phyloP scores from a whole-genome alignment of 208 protist genomes.

The Wallacemonas collosoma region DNA sequence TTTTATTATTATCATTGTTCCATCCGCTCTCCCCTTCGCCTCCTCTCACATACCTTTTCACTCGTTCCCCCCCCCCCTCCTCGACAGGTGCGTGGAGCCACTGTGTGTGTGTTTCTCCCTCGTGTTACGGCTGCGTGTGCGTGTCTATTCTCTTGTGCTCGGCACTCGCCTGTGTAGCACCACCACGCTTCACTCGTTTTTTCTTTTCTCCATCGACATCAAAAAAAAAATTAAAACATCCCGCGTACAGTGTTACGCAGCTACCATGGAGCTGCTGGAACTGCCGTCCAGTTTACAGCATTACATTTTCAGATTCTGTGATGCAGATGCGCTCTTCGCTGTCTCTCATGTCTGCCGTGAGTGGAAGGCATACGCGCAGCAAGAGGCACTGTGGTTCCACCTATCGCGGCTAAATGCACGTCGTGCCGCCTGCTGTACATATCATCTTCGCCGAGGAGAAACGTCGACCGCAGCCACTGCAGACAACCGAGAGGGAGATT shows the following conservation, averaged over 20 bases:
- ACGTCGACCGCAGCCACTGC: neutral
- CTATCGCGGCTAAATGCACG: constrained; percentile 20
- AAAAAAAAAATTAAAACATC: neutral
- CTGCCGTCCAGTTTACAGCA: constrained; percentile 23
- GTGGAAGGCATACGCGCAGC: constrained; percentile 18
- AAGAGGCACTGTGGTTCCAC: constrained; percentile 22
- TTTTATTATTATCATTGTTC: no score
- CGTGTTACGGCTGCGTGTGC: no score
- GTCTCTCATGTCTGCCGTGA: constrained; percentile 21
- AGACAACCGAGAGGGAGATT: constrained; percentile 8
- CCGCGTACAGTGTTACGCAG: neutral
- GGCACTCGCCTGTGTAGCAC: neutral
- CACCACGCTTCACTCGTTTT: constrained; percentile 11
- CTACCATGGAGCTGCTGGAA: constrained; percentile 5
- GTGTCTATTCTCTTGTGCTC: no score
- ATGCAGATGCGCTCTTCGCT: constrained; percentile 32
- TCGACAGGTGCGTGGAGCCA: no score
- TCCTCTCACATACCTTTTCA: no score
- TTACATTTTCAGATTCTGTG: constrained; percentile 36
- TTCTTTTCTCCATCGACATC: constrained; percentile 1
- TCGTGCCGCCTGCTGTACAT: constrained; percentile 21
- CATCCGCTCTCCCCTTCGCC: no score
- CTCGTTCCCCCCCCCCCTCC: no score
- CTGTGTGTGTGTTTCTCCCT: no score
- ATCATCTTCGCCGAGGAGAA: neutral